Evolutionary conservation across 352 stramenopile species (phyloP), one percentile per base, ranked within the genome.

Genomic region (Phytophthora multivora): DNA sequence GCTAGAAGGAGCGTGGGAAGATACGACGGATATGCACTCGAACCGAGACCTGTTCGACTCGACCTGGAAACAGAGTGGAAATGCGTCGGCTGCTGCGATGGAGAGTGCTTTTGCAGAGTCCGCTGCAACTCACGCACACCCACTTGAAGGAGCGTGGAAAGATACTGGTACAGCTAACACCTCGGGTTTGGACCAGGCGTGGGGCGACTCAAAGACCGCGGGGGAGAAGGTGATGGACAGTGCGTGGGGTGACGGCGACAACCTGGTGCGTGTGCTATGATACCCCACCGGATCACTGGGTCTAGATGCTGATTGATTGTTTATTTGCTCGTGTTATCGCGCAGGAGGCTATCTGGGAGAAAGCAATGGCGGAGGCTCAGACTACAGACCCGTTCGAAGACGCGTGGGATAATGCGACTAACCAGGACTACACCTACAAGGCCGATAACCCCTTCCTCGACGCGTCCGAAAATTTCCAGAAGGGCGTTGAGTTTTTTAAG

Each of bases 401-500:
- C 19, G 79, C 79, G 10, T 93, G 82, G 81, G 77, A 89, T 51
- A 79, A 72, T 13, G 63, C 64, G 18, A 71, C 73, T 13, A 66
- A 67, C 48, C 81, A 70, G 43, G 75, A 86, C 51, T 95, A 95
- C 66, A 71, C 75, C 10, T 93, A 90, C 68, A 86, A 92, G 55
- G 63, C 75, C 10, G 81, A 93, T 23, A 95, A 95, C 39, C 83
- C 85, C 57, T 95, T 79, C 47, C 26, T 79, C 49, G 71, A 80
- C 23, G 59, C 77, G 48, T 75, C 78, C 1, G 85, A 91, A 31
- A 91, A 90, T 56, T 95, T 93, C 49, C 70, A 89, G 36, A 77
- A 78, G 46, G 85, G 85, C 11, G 64, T 93, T 13, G 65, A 83
- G 51, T 86, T 97, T 43, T 98, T 98, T 69, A 65, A 93, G 26